phyloP scores from a whole-genome alignment of 2,329 filamentous ascomycete genomes.

The Alternaria triticimaculans region DNA sequence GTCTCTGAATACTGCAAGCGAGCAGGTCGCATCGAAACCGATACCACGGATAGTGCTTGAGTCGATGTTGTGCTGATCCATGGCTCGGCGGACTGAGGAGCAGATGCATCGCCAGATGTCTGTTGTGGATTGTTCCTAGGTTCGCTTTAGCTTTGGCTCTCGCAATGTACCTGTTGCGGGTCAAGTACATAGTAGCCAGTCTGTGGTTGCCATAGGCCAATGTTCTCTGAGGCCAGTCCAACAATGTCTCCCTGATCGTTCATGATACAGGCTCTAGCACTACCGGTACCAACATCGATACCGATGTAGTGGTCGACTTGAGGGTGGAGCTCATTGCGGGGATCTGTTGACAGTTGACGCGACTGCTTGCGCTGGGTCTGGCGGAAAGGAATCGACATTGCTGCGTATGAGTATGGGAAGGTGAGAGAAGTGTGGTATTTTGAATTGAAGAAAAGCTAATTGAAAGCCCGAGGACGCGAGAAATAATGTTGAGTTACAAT shows the following conservation, averaged over 20 bases:
- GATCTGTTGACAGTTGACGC: conserved; percentile 57
- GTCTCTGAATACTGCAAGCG: conserved; percentile 85
- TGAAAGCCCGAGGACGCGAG: conserved; percentile 3
- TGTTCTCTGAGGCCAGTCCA: conserved; percentile 60
- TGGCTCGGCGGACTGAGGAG: conserved; percentile 80
- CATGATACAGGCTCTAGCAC: conserved; percentile 94
- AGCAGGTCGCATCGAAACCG: conserved; percentile 99
- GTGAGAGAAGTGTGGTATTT: neutral
- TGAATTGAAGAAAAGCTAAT: neutral
- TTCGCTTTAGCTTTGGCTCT: conserved; percentile 13
- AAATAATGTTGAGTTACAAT: conserved; percentile 41
- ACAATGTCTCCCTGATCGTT: conserved; percentile 89
- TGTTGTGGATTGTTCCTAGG: conserved; percentile 92
- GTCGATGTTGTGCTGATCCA: conserved; percentile 82
- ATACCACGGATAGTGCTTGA: conserved; percentile 81
- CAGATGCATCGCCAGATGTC: conserved; percentile 98
- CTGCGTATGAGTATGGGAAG: conserved; percentile 13
- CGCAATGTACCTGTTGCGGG: neutral
- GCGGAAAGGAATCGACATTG: conserved; percentile 38
- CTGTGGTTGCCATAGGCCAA: conserved; percentile 61
- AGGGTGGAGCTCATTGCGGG: conserved; percentile 63
- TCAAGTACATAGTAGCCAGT: conserved; percentile 61
- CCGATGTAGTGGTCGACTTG: conserved; percentile 74
- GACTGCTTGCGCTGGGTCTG: conserved; percentile 44
- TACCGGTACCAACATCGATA: conserved; percentile 95